These are phyloP conservation scores for Trametes punicea DNA, from an alignment of 768 basidiomycete species.

Conservation along the genomic window DNA sequence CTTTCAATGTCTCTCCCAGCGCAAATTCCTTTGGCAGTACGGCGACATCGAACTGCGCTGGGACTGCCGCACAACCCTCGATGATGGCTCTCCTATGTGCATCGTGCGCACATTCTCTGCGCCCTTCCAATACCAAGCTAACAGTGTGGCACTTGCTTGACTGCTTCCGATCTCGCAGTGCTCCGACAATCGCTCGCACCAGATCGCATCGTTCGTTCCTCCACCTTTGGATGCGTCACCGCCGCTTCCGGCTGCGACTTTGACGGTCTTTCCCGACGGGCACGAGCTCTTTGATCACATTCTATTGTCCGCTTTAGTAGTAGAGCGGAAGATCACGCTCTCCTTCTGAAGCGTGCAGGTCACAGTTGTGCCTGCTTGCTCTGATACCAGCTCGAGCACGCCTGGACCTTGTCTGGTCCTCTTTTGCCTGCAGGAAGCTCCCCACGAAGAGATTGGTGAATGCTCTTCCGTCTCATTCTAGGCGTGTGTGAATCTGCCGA, in stretches of 20 bases:
- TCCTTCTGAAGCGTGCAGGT: conserved; percentile 2
- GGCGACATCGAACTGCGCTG: conserved; percentile 38
- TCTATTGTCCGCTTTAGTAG: conserved; percentile 40
- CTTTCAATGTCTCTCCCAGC: conserved; percentile 20
- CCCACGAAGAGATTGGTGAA: too few relatives aligned
- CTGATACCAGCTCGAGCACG: too few relatives aligned
- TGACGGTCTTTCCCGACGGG: conserved; percentile 45
- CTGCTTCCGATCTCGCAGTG: conserved; percentile 28
- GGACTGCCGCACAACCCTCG: conserved; percentile 43
- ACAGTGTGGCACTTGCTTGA: neutral
- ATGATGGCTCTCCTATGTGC: conserved; percentile 48
- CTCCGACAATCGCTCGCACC: conserved; percentile 28
- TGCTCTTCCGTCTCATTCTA: too few relatives aligned
- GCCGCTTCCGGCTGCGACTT: conserved; percentile 42
- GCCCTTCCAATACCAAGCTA: neutral
- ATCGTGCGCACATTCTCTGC: conserved; percentile 34
- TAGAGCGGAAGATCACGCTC: conserved; percentile 37
- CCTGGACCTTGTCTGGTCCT: too few relatives aligned
- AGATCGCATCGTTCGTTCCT: conserved; percentile 46
- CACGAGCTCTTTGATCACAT: conserved; percentile 45
- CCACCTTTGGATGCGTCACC: conserved; percentile 45
- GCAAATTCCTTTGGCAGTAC: conserved; percentile 42
- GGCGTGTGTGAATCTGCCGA: too few relatives aligned
- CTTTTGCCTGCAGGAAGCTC: too few relatives aligned
- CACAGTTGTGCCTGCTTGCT: too few relatives aligned